Base-by-base conservation (phyloP, 2,329 filamentous ascomycete genomes). In the Zymoseptoria passerinii region DNA sequence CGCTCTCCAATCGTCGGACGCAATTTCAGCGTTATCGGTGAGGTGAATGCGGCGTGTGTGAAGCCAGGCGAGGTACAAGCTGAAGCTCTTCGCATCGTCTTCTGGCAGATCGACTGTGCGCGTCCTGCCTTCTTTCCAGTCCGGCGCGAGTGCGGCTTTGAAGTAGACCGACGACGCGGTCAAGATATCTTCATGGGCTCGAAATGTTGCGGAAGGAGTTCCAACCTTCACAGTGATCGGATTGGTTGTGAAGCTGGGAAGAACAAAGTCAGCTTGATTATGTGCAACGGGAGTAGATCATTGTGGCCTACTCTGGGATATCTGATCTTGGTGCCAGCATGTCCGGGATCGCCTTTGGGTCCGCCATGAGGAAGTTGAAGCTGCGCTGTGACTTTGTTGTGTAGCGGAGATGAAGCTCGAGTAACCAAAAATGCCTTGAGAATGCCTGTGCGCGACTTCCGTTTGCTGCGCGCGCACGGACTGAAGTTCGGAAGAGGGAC, bases 21-120 rank as follows among this genome's bases (percentile, higher is more conserved):
- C 6, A 8, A 20, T 27, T 4, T 27, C 5, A 18, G 8, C 9
- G 5, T 51, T 10, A 27, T 5, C 8, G 19, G 8, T 27, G 9
- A 51, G 10, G 10, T 19, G 8, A 4, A 51, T 13, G 27, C 27
- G 48, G 19, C 19, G 20, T 19, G 13, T 28, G 57, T 65, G 62
- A 0, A 67, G 55, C 66, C 66, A 68, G 23, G 65, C 60, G 1
- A 61, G 16, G 40, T 65, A 67, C 10, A 65, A 9, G 16, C 52
- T 50, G 56, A 67, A 67, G 0, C 48, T 23, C 1, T 48, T 51
- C 2, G 55, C 44, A 3, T 61, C 55, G 13, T 55, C 58, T 3
- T 63, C 57, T 6, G 54, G 50, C 16, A 64, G 54, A 6, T 58
- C 58, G 48, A 66, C 55, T 4, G 19, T 57, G 35, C 53, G 56